Evolutionary conservation across 805 yeast species (phyloP).

Genomic region (Teunomyces funiuensis): DNA sequence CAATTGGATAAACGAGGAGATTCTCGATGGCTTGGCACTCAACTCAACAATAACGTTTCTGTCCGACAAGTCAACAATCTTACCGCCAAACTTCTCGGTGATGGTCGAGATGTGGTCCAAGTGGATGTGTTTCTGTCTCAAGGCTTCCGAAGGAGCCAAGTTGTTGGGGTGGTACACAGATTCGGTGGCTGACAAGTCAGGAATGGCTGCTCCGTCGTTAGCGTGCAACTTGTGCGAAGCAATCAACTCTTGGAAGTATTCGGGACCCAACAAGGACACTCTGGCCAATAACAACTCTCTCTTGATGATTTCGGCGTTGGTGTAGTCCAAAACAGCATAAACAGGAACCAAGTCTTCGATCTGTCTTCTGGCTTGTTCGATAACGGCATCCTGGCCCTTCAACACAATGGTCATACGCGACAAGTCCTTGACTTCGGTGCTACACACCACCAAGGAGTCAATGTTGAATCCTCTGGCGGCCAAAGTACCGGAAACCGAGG

Average conservation of each 20-base stretch:
- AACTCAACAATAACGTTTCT: conserved; percentile 93
- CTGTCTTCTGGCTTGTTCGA: conserved; percentile 97
- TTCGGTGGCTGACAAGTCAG: conserved; percentile 44
- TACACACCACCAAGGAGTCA: conserved; percentile 94
- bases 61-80: conserved; percentile 86
- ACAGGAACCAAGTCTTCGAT: conserved; percentile 97
- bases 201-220: conserved; percentile 39
- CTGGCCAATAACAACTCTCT: conserved; percentile 91
- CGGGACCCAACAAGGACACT: conserved; percentile 94
- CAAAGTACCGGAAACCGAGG: conserved; percentile 88
- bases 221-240: conserved; percentile 69
- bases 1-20: conserved; percentile 81
- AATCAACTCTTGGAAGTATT: conserved; percentile 91
- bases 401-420: conserved; percentile 96
- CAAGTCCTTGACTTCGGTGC: conserved; percentile 92
- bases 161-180: conserved; percentile 81
- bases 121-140: conserved; percentile 91
- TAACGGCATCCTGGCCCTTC: conserved; percentile 91
- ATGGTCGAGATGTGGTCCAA: conserved; percentile 79
- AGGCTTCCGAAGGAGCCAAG: conserved; percentile 85
- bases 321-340: conserved; percentile 94
- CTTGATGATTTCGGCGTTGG: conserved; percentile 83
- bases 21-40: conserved; percentile 88
- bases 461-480: conserved; percentile 99
- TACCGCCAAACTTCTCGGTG: conserved; percentile 88